Conservation (phyloP, 2,329 filamentous ascomycete species). For the Didymella arachidicola region DNA sequence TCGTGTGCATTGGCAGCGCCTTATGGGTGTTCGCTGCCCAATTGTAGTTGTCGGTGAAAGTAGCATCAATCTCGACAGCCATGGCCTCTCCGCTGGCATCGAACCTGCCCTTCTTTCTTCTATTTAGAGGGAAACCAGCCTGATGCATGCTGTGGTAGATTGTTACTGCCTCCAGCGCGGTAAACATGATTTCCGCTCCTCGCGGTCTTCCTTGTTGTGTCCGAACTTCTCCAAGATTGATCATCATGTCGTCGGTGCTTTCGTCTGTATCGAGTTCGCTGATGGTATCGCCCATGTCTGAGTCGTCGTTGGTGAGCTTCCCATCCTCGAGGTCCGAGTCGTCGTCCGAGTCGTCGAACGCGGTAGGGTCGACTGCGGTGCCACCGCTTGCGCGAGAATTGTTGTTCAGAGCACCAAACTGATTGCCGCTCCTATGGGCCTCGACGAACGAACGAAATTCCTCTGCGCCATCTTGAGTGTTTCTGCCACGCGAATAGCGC, state of each 20-base stretch:
- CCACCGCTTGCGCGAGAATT: slow-evolving; percentile 16
- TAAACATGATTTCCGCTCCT: slow-evolving; percentile 33
- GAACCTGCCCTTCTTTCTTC: slow-evolving; percentile 23
- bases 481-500: slow-evolving; percentile 4
- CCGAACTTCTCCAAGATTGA: slow-evolving; percentile 31
- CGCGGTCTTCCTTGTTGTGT: slow-evolving; percentile 5
- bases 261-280: slow-evolving; percentile 26
- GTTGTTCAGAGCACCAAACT: slow-evolving; percentile 27
- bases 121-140: slow-evolving; percentile 28
- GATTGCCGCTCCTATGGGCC: slow-evolving; percentile 17
- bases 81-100: slow-evolving; percentile 19
- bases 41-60: slow-evolving; percentile 5
- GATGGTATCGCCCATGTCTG: slow-evolving; percentile 15
- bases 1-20: background rate
- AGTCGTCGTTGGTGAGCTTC: slow-evolving; percentile 24
- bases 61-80: slow-evolving; percentile 12
- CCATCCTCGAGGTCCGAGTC: slow-evolving; percentile 26
- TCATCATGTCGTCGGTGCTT: slow-evolving; percentile 30
- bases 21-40: slow-evolving; percentile 10
- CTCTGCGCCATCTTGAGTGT: slow-evolving; percentile 11
- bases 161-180: slow-evolving; percentile 25
- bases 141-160: slow-evolving; percentile 27
- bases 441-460: slow-evolving; percentile 19
- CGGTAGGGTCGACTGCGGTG: slow-evolving; percentile 22
- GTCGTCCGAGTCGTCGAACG: slow-evolving; percentile 21